Base-by-base conservation (phyloP, 1,284 basidiomycete species). In the Tausonia pullulans region DNA sequence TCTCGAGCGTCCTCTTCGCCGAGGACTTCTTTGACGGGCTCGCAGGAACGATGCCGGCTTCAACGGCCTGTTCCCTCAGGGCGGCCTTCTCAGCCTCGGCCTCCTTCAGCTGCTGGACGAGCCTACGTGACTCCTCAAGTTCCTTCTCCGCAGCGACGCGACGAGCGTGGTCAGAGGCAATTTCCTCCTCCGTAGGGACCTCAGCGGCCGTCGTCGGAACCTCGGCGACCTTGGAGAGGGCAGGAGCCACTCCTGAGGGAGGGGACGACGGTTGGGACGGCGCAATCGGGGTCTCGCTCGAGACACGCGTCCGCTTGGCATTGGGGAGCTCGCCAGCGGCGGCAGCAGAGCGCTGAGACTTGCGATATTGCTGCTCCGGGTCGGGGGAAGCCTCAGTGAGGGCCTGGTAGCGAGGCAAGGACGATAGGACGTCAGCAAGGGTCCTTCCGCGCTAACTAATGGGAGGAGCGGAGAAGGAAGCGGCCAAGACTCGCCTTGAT, bases 341-440 rank as follows among this genome's bases (percentile, higher is more conserved):
- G 4, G 70, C 70, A 66, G 75, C 75, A 51, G 75, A 76, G 51
- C 77, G 72, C 64, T 76, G 75, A 27, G 75, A 76, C 71, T 87
- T 84, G 69, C 89, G 84, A 74, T 91, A 93, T 63, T 81, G 84
- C 53, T 80, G 82, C 56, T 79, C 81, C 7, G 89, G 87, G 74
- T 92, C 90, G 1, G 93, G 92, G 1, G 77, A 72, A 5, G 93
- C 88, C 39, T 83, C 80, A 53, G 87, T 82, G 53, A 96, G 84
- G 7, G 83, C 79, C 57, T 80, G 74, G 66, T 27, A 27, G 69
- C 40, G 11, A 41, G 56, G 58, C 8, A 61, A 55, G 40, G 52
- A 49, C 27, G 44, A 43, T 39, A 13, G 43, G 58, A 27, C 27
- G 52, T 45, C 13, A 39, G 27, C 48, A 45, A 50, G 48, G 16